These are phyloP conservation scores for Scytalidium lignicola DNA, from an alignment of 2,329 filamentous ascomycete genomes.

Conservation along the genomic window DNA sequence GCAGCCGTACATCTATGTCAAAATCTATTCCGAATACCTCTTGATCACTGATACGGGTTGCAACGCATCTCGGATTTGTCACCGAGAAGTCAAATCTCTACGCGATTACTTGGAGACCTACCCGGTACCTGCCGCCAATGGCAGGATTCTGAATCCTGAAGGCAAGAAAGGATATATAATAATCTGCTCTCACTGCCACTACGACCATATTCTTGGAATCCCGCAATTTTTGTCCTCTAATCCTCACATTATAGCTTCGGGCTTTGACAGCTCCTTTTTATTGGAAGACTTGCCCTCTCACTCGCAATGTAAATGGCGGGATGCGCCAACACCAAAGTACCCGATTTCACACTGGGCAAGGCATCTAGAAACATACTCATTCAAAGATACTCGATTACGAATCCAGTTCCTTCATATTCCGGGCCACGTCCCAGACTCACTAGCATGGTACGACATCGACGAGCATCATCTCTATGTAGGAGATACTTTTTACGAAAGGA, in stretches of 20 bases:
- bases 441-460: conserved; percentile 39
- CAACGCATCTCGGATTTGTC: conserved; percentile 28
- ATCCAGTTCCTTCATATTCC: conserved; percentile 40
- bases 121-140: conserved; percentile 30
- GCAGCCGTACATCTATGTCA: conserved; percentile 41
- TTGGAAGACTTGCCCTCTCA: conserved; percentile 31
- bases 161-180: conserved; percentile 32
- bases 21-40: conserved; percentile 32
- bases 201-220: conserved; percentile 34
- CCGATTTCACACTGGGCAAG: conserved; percentile 35
- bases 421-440: conserved; percentile 40
- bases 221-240: conserved; percentile 16
- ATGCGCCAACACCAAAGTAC: conserved; percentile 34
- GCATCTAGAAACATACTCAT: conserved; percentile 29
- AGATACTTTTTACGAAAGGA: conserved; percentile 38
- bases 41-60: conserved; percentile 42
- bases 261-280: conserved; percentile 34
- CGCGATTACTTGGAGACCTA: conserved; percentile 36
- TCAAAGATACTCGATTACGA: conserved; percentile 22
- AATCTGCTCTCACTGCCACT: conserved; percentile 43
- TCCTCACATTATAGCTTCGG: conserved; percentile 28
- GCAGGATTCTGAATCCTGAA: conserved; percentile 32
- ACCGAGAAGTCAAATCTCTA: conserved; percentile 28
- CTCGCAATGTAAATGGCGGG: conserved; percentile 35
- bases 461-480: conserved; percentile 41